Conservation (phyloP, 2,329 filamentous ascomycete species). For the Ophiostoma angusticollis region DNA sequence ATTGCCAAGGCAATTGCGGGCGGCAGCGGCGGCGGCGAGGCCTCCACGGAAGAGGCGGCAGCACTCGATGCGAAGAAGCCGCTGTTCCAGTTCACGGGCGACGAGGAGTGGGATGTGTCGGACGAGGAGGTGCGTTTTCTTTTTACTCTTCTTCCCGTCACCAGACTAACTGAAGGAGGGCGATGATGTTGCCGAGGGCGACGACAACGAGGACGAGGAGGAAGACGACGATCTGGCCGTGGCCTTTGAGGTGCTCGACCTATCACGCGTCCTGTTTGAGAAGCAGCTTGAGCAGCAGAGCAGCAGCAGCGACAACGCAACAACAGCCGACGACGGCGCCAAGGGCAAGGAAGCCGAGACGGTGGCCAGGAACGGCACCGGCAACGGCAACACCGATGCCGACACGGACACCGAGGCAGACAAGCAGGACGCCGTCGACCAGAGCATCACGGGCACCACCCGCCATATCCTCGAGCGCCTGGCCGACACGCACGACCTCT, state of each 20-base stretch:
- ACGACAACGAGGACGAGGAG: conserved; percentile 34
- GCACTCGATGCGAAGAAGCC: conserved; percentile 48
- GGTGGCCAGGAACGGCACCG: conserved; percentile 15
- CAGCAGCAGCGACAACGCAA: conserved; percentile 23
- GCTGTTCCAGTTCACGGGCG: conserved; percentile 83
- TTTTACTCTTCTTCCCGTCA: too few relatives aligned
- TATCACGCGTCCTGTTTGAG: conserved; percentile 54
- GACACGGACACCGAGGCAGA: conserved; percentile 20
- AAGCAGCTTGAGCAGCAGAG: conserved; percentile 36
- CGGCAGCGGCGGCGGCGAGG: conserved; percentile 9
- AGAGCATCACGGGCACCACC: conserved; percentile 23
- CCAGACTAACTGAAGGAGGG: too few relatives aligned
- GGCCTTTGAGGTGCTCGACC: conserved; percentile 74
- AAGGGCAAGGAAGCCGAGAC: conserved; percentile 8
- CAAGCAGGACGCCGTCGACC: conserved; percentile 9
- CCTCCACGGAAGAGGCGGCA: conserved; percentile 18
- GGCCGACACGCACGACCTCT: conserved; percentile 84
- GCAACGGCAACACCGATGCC: conserved; percentile 24
- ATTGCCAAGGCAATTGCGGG: conserved; percentile 29
- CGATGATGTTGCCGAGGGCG: conserved; percentile 7
- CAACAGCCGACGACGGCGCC: not conserved
- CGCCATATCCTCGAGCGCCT: conserved; percentile 69
- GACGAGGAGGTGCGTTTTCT: conserved; percentile 49
- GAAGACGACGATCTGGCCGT: conserved; percentile 63
- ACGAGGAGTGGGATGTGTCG: conserved; percentile 82